Base-by-base conservation (phyloP, 495 filamentous ascomycete genomes). In the Amphirosellinia nigrospora region DNA sequence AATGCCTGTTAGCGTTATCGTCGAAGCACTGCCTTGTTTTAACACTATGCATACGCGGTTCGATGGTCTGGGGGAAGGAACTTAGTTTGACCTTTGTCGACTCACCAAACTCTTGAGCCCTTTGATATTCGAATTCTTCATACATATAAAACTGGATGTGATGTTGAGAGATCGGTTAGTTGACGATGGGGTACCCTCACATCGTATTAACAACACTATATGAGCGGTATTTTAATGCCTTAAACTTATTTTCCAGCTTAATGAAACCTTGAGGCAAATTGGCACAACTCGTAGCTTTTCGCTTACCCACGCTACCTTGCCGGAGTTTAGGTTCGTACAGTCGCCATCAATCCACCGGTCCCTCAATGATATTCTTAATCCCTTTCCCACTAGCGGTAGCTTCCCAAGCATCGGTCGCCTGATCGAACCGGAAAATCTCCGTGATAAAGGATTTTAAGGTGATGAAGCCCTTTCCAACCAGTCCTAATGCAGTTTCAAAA, bases 301-400 rank as follows among this genome's bases (percentile, higher is more conserved):
- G 8, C 36, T 39, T 10, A 39, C 3, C 3, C 36, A 39, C 36
- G 36, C 36, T 10, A 39, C 1, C 36, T 19, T 6, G 16, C 1
- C 43, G 43, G 43, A 45, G 4, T n/a, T 15, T n/a, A 46, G 16
- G 19, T 19, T 21, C 21, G 8, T n/a, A 46, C 19, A 46, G 43
- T 15, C 10, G 13, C n/a, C 13, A 15, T 60, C 36, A 60, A 39
- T 41, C 58, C 5, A 4, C 41, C 34, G 58, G 58, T 16, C 19
- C 92, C 65, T 88, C 86, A 76, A 96, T 94, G 71, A 94, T 74
- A 39, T 88, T 89, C 86, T 96, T 96, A 73, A 94, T 93, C 9
- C 91, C 92, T 76, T 91, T 83, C 0, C 92, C 92, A 45, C 82
- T 84, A 81, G 87, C 89, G 10, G 90, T 87, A 78, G 88, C 88